Base-by-base conservation (phyloP, 441 rosid species). In the Gossypium trilobum region DNA sequence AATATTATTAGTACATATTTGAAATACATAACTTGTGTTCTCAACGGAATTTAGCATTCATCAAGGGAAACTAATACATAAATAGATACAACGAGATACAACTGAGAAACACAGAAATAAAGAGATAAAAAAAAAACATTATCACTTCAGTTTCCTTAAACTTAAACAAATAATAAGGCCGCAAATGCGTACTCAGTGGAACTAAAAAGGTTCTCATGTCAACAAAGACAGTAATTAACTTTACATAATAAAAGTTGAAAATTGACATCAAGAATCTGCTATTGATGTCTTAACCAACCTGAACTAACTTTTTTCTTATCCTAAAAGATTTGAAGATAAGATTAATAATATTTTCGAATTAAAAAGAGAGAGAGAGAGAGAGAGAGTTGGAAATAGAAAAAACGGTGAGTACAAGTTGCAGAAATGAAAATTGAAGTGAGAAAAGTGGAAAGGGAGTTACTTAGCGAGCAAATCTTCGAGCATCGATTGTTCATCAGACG, bases 381-480 rank as follows among this genome's bases (percentile, higher is more conserved):
- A 25, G 0, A 58, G 31, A 27, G 31, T 27, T 27, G 17, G 54
- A 14, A 48, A 11, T 5, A 50, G 27, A 60, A 16, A 60, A 27
- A 29, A 1, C 7, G 22, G 14, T 10, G 36, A 58, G 39, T 13
- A 57, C 2, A 59, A 59, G 64, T n/a, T 59, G 0, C 4, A 4
- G 48, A 60, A 48, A 60, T 5, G 11, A 19, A 44, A 33, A 19
- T 8, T 13, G n/a, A 1, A 46, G 54, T 51, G 52, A 65, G 22
- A 25, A 57, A 19, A 3, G 2, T 13, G 17, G n/a, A 27, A 51
- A 67, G 61, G 58, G 23, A 25, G 65, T 72, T 65, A 85, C 91
- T 85, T 82, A 73, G 73, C 16, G 17, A 84, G 85, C 73, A 85
- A 84, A 51, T 87, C 87, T 42, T 87, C 89, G 48, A 87, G 85